Conservation (phyloP, 1,284 basidiomycete species). For the Takashimella tepidaria region DNA sequence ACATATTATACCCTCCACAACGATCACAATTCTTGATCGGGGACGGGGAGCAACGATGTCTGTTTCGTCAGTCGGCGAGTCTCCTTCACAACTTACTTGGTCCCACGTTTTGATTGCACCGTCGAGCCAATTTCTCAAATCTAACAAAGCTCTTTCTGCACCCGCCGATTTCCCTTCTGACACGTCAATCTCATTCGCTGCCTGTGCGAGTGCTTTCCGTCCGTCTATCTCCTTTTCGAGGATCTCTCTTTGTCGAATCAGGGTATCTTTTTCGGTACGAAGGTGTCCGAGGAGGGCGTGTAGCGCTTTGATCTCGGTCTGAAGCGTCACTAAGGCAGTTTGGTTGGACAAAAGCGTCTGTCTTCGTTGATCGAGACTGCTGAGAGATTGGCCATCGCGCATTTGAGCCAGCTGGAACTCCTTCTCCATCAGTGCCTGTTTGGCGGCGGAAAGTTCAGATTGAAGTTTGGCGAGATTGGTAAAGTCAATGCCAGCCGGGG, state of each 20-base stretch:
- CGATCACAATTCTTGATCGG: neutral
- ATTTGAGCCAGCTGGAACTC: constrained; percentile 18
- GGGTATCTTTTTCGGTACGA: constrained; percentile 23
- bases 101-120: constrained; percentile 36
- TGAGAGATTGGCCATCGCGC: neutral
- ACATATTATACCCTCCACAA: too few relatives aligned
- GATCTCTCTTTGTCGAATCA: constrained; percentile 20
- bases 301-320: constrained; percentile 29
- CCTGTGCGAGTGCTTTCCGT: constrained; percentile 14
- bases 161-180: constrained; percentile 5
- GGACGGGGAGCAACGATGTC: neutral
- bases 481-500: constrained; percentile 23
- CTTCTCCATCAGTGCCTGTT: constrained; percentile 19
- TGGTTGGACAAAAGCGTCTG: constrained; percentile 10
- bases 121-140: constrained; percentile 40
- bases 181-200: constrained; percentile 2
- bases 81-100: constrained; percentile 20
- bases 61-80: neutral
- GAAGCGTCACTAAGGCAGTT: constrained; percentile 5
- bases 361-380: constrained; percentile 12
- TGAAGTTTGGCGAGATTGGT: constrained; percentile 24
- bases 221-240: constrained; percentile 30
- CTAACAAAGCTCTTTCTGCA: constrained; percentile 35
- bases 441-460: constrained; percentile 22
- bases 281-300: constrained; percentile 26